phyloP scores from a whole-genome alignment of 2,329 filamentous ascomycete genomes.

The Fusarium longipes region DNA sequence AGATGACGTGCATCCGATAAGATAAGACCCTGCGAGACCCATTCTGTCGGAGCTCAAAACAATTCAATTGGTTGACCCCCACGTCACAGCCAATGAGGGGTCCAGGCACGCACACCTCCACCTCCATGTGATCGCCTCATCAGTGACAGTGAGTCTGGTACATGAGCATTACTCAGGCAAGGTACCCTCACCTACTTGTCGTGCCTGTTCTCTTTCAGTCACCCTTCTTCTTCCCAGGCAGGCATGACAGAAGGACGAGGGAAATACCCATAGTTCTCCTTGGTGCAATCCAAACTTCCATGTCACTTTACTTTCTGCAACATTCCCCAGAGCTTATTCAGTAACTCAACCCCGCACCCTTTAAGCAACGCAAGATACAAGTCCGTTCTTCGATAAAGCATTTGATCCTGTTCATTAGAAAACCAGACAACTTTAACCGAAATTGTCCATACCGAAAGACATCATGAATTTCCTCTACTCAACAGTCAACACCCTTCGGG shows the following conservation, averaged over 20 bases:
- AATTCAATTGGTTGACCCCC: slow-evolving; percentile 14
- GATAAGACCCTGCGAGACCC: slow-evolving; percentile 21
- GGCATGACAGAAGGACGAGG: slow-evolving; percentile 5
- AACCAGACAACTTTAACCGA: neutral
- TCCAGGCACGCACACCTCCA: slow-evolving; percentile 33
- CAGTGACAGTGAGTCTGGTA: slow-evolving; percentile 26
- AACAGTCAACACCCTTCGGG: slow-evolving; percentile 89
- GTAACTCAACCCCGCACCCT: slow-evolving; percentile 30
- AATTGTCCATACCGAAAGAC: slow-evolving; percentile 3
- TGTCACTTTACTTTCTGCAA: neutral
- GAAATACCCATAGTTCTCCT: neutral
- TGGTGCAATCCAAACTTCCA: neutral
- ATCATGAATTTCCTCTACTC: slow-evolving; percentile 92
- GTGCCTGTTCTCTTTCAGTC: slow-evolving; percentile 23
- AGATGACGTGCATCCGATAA: slow-evolving; percentile 40
- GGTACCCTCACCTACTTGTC: slow-evolving; percentile 6
- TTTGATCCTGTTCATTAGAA: neutral
- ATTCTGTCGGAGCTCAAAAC: neutral
- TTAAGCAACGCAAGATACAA: neutral
- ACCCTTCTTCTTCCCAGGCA: slow-evolving; percentile 13
- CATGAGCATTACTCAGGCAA: slow-evolving; percentile 19
- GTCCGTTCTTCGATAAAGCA: neutral
- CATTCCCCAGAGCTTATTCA: slow-evolving; percentile 1
- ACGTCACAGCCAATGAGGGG: slow-evolving; percentile 38
- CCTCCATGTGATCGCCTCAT: slow-evolving; percentile 49